Percentiles rank a stretch among this genome's conserved stretches.
These are phyloP conservation scores for Croton setiger DNA, from an alignment of 441 rosid genomes.

Conservation along the genomic window DNA sequence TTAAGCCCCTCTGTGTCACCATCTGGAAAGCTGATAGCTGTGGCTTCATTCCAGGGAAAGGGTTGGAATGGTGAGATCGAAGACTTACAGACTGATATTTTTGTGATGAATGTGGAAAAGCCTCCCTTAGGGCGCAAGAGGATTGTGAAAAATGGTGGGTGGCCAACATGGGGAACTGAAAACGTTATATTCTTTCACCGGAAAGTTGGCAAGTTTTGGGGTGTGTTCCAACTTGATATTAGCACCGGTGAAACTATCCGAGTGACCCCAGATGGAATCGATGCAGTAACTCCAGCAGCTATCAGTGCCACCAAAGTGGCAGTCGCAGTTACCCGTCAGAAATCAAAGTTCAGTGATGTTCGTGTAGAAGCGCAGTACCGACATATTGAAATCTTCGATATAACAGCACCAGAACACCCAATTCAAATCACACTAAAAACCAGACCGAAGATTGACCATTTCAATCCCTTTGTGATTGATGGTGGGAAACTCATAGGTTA, in stretches of 20 bases:
- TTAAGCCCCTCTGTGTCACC: constrained; percentile 1
- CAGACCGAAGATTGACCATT: constrained; percentile 4
- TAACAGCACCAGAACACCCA: neutral
- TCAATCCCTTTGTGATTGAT: neutral
- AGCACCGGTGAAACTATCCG: too few relatives aligned
- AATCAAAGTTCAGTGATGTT: neutral
- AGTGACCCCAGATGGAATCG: neutral
- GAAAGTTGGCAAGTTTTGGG: too few relatives aligned
- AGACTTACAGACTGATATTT: constrained; percentile 3
- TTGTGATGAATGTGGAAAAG: neutral
- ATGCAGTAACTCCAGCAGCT: neutral
- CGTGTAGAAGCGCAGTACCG: constrained; percentile 1
- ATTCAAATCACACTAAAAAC: neutral
- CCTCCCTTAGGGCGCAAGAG: neutral
- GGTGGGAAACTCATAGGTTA: neutral
- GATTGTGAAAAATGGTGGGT: neutral
- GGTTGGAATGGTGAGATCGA: neutral
- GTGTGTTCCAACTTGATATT: too few relatives aligned
- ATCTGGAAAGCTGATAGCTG: neutral
- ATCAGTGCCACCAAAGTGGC: neutral
- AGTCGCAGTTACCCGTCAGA: neutral
- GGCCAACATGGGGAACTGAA: too few relatives aligned
- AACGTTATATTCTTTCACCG: too few relatives aligned
- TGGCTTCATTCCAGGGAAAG: constrained; percentile 7
- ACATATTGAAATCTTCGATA: constrained; percentile 3